Conservation (phyloP, 768 basidiomycete genomes). For the Podaxis sp. region DNA sequence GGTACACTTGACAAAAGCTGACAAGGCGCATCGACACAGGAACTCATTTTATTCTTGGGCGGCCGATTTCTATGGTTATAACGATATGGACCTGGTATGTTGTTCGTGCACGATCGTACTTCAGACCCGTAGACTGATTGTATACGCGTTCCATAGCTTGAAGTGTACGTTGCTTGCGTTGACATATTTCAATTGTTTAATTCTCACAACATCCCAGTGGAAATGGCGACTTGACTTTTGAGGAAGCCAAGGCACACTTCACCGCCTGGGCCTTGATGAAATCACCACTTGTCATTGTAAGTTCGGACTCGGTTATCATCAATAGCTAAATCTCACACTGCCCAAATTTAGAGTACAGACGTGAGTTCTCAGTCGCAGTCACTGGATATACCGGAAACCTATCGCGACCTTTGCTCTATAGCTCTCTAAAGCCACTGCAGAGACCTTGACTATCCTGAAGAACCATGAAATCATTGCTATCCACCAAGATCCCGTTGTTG, state of each 20-base stretch:
- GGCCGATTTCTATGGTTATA: slow-evolving; percentile 65
- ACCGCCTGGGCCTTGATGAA: slow-evolving; percentile 75
- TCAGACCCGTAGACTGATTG: not conserved
- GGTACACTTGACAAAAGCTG: not conserved
- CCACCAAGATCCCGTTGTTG: slow-evolving; percentile 64
- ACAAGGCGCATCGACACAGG: slow-evolving; percentile 27
- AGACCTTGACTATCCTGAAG: slow-evolving; percentile 53
- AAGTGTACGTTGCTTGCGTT: slow-evolving; percentile 41
- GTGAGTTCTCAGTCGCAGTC: slow-evolving; percentile 18
- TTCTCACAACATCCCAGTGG: slow-evolving; percentile 38
- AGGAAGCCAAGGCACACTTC: slow-evolving; percentile 69
- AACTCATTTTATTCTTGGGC: slow-evolving; percentile 65
- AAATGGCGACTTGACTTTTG: slow-evolving; percentile 57
- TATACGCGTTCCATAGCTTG: slow-evolving; percentile 35
- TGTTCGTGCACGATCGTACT: not conserved
- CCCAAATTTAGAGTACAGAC: slow-evolving; percentile 30
- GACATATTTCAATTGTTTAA: not conserved
- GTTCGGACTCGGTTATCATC: slow-evolving; percentile 1
- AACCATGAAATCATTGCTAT: slow-evolving; percentile 68
- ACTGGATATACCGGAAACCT: not conserved
- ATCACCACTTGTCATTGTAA: slow-evolving; percentile 57
- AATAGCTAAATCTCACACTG: not conserved
- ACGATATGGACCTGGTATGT: slow-evolving; percentile 66
- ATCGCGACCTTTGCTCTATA: slow-evolving; percentile 20
- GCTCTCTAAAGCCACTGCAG: slow-evolving; percentile 47